Evolutionary conservation across 192 early-diverging fungal genomes (phyloP), one percentile per base, ranked within the genome.

Genomic region (Backusella psychrophila): DNA sequence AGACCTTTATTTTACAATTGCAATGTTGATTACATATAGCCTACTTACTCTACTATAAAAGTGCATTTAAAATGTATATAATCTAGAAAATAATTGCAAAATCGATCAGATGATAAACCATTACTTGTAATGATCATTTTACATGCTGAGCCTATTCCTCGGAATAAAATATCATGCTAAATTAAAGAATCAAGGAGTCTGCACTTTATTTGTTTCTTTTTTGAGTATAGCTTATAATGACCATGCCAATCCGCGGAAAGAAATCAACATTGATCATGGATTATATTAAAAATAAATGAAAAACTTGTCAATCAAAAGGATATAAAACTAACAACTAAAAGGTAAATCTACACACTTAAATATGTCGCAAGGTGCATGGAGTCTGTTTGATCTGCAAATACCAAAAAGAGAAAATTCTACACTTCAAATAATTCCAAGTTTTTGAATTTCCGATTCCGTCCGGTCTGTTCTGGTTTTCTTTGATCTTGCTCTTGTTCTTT

Each of bases 401-500:
- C 23, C 56, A 63, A 29, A 63, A 59, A 26, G 23, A 63, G 56
- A 11, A 63, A 63, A 63, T 63, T 26, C 21, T 63, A 63, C 9
- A 63, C 56, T 63, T 63, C 56, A 63, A 63, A 12, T 26, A 63
- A 3, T 63, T 63, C 11, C 7, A 63, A 14, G 56, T 29, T 63
- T 63, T 23, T 63, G 56, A 63, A 26, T 63, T 63, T 29, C 56
- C 56, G 56, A 63, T 63, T 63, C 23, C 56, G 56, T 63, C 56
- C 56, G 52, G 6, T 59, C 7, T 9, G 33, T 59, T 59, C 56
- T 14, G 42, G 17, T 49, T 49, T n/a, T 49, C 38, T 39, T 39
- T 39, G 38, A 39, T 39, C 38, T 38, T 38, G 0, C 38, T 38
- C 42, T 44, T 17, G n/a, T n/a, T n/a, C n/a, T 29, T 29, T 15